Conservation (phyloP, 2,329 filamentous ascomycete species). For the Calonectria crousiana region DNA sequence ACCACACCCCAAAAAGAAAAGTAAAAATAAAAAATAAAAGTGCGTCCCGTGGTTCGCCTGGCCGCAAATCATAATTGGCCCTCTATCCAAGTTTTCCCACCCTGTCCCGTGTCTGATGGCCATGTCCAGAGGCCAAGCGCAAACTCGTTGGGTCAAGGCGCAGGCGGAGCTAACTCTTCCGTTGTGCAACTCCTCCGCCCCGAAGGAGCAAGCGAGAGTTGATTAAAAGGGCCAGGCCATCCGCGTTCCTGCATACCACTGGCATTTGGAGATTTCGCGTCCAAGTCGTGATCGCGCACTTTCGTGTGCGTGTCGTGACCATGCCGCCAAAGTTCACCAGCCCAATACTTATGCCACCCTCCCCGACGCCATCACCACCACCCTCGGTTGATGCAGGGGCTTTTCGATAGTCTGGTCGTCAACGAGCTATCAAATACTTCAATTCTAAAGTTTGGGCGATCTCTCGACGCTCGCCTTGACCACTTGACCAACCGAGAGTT, state of each 20-base stretch:
- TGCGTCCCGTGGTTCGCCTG: not conserved
- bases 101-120: not conserved
- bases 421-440: not conserved
- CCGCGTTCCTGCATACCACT: conserved; percentile 29
- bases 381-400: conserved; percentile 12
- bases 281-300: conserved; percentile 17
- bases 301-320: conserved; percentile 34
- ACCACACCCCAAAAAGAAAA: not conserved
- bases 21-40: not conserved
- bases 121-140: conserved; percentile 14
- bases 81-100: conserved; percentile 11
- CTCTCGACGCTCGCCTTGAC: not conserved
- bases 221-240: conserved; percentile 41
- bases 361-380: not conserved
- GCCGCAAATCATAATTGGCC: conserved; percentile 14
- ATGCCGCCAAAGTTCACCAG: not conserved
- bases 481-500: conserved; percentile 3
- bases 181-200: not conserved
- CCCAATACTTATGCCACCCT: not conserved
- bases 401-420: not conserved
- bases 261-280: conserved; percentile 30
- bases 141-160: conserved; percentile 1
- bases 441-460: not conserved
- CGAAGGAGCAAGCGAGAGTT: not conserved
- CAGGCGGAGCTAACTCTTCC: not conserved